phyloP scores from a whole-genome alignment of 176 grass and related monocot species.

The Oryza glumipatula region DNA sequence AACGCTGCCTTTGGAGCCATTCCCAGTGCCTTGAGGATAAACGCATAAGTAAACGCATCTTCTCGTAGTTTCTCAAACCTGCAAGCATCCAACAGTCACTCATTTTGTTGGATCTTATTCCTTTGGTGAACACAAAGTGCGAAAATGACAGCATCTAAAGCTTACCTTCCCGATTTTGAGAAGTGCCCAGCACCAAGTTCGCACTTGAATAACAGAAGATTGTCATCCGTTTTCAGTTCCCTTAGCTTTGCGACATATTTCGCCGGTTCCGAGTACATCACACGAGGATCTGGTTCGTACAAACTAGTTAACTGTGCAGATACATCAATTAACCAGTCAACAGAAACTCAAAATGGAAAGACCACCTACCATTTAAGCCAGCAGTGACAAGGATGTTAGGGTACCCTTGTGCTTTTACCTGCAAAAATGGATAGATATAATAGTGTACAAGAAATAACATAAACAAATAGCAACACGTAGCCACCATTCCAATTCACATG shows the following conservation, averaged over 20 bases:
- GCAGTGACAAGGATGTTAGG: slow-evolving; percentile 88
- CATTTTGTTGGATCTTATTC: background rate
- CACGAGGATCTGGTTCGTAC: slow-evolving; percentile 58
- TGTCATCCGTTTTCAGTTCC: slow-evolving; percentile 75
- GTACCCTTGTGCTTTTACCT: slow-evolving; percentile 75
- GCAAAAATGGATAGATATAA: slow-evolving; percentile 8
- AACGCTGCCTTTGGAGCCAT: slow-evolving; percentile 40
- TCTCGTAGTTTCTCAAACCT: slow-evolving; percentile 91
- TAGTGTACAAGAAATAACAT: background rate
- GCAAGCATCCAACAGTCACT: slow-evolving; percentile 4
- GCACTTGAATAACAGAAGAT: slow-evolving; percentile 76
- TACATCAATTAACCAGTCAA: background rate
- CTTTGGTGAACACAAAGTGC: background rate
- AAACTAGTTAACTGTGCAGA: background rate
- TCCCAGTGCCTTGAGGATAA: slow-evolving; percentile 78
- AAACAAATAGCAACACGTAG: background rate
- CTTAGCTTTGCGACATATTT: slow-evolving; percentile 83
- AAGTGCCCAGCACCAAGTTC: slow-evolving; percentile 80
- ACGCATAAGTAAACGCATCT: slow-evolving; percentile 80
- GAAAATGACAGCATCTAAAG: background rate
- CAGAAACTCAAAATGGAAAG: background rate
- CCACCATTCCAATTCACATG: background rate
- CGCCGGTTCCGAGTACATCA: slow-evolving; percentile 84
- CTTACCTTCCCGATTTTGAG: slow-evolving; percentile 85
- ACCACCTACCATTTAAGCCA: slow-evolving; percentile 78